Evolutionary conservation across 192 early-diverging fungal species (phyloP), one percentile per base, ranked within the genome.

Genomic region (Thoreauomyces humboldtii): DNA sequence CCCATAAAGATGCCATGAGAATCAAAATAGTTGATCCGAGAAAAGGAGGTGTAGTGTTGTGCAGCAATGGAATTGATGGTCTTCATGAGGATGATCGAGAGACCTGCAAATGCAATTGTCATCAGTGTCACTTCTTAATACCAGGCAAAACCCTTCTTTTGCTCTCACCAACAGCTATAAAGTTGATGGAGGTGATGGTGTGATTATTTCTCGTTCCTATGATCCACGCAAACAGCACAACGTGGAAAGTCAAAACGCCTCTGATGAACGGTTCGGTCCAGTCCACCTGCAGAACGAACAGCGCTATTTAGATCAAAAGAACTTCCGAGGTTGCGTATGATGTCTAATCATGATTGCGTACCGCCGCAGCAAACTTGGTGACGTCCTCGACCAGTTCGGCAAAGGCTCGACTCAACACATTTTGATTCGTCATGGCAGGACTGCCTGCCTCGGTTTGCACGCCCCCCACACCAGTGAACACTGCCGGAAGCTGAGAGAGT

Each of bases 21-120:
- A 67, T 75, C 73, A 63, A 75, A 75, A 47, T 75, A 75, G 58
- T 75, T 68, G n/a, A 41, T 61, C 37, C 55, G 17, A 31, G 65
- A 61, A 25, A 75, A 29, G 4, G 17, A 19, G 0, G 27, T 27
- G 36, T 61, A 47, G 50, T 75, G 50, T 3, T 51, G 52, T 22
- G 56, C 37, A 6, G 56, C 68, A 2, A 66, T 43, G 24, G 37
- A n/a, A 62, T 74, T 74, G 2, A 74, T n/a, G 21, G 59, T 41
- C 44, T 70, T 38, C 34, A 51, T 25, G 25, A 42, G 7, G 11
- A 74, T 55, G 22, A 63, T 43, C 27, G 67, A 43, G 1, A 33
- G 36, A 31, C 56, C 73, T 74, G 24, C 19, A 66, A n/a, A 61
- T 4, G 29, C 0, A 67, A 31, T 14, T 17, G 14, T 21, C 3